Evolutionary conservation across 306 rosid species (phyloP).

Genomic region (Pterocarpus santalinus): DNA sequence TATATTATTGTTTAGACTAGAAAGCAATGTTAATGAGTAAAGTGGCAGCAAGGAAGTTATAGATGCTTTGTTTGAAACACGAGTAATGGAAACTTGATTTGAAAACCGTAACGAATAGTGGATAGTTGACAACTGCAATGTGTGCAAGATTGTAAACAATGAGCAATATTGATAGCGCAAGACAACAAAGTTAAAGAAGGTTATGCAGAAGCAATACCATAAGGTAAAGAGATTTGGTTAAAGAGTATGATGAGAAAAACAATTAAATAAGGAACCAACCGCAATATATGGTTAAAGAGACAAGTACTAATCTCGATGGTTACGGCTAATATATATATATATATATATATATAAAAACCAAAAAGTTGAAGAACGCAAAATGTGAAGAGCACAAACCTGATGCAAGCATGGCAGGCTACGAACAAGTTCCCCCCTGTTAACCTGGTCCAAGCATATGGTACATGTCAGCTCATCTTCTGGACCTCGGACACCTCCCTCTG

Average conservation of each 20-base stretch:
- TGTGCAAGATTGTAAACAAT: no score
- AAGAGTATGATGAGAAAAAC: background rate
- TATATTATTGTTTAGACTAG: no score
- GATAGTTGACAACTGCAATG: no score
- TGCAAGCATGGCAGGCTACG: constrained; percentile 71
- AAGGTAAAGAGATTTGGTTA: background rate
- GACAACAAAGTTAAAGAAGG: no score
- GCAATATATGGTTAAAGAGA: background rate
- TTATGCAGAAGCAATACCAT: no score
- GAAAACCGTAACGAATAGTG: background rate
- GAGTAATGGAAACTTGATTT: background rate
- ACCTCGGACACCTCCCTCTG: constrained; percentile 36
- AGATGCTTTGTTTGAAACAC: background rate
- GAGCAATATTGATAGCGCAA: no score
- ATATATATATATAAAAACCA: background rate
- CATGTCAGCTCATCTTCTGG: constrained; percentile 55
- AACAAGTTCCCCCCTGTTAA: constrained; percentile 55
- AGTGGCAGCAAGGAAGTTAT: background rate
- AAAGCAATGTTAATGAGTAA: background rate
- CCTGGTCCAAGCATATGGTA: constrained; percentile 65
- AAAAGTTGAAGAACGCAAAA: background rate
- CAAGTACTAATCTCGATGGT: background rate
- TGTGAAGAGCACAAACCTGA: constrained; percentile 53
- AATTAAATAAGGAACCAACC: background rate
- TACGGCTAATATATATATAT: background rate